A percentile compares a stretch with the other conserved stretches of the same genome.
Evolutionary conservation across 2,329 filamentous ascomycete genomes (phyloP).

Genomic region (Huntiella bhutanensis): DNA sequence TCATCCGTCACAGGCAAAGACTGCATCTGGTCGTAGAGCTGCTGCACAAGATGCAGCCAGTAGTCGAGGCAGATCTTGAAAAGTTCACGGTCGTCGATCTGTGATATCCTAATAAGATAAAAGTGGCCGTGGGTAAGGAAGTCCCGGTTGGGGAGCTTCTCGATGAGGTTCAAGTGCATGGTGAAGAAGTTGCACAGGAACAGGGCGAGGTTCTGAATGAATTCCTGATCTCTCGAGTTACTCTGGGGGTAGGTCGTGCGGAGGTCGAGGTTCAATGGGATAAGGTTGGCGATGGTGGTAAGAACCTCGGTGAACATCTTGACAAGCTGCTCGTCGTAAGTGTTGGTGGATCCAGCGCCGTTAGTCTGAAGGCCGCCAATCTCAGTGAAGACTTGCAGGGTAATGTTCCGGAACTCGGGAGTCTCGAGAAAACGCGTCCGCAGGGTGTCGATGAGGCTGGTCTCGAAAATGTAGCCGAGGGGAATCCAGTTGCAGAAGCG

Average conservation of each 20-base stretch:
- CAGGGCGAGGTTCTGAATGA: constrained; percentile 87
- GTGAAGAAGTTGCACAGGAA: constrained; percentile 96
- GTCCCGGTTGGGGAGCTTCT: constrained; percentile 86
- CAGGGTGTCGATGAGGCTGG: constrained; percentile 82
- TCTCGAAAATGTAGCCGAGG: constrained; percentile 96
- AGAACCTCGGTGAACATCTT: constrained; percentile 98
- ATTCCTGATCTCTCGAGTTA: constrained; percentile 87
- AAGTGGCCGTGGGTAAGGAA: constrained; percentile 93
- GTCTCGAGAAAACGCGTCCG: constrained; percentile 82
- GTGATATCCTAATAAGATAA: constrained; percentile 93
- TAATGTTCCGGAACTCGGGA: constrained; percentile 91
- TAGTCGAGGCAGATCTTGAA: constrained; percentile 99
- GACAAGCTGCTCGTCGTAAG: constrained; percentile 87
- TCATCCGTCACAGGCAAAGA: constrained; percentile 81
- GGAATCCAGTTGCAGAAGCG: constrained; percentile 99
- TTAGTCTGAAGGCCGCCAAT: constrained; percentile 87
- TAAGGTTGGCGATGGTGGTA: constrained; percentile 80
- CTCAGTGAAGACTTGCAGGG: constrained; percentile 89
- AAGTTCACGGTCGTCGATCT: constrained; percentile 96
- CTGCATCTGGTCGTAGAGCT: constrained; percentile 98
- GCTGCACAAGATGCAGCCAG: constrained; percentile 95
- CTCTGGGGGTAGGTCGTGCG: constrained; percentile 82
- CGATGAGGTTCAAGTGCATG: constrained; percentile 78
- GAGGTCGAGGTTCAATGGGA: constrained; percentile 74
- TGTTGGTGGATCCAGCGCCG: constrained; percentile 41